phyloP scores from a whole-genome alignment of 1,284 basidiomycete genomes.

The Ustilago trichophora region DNA sequence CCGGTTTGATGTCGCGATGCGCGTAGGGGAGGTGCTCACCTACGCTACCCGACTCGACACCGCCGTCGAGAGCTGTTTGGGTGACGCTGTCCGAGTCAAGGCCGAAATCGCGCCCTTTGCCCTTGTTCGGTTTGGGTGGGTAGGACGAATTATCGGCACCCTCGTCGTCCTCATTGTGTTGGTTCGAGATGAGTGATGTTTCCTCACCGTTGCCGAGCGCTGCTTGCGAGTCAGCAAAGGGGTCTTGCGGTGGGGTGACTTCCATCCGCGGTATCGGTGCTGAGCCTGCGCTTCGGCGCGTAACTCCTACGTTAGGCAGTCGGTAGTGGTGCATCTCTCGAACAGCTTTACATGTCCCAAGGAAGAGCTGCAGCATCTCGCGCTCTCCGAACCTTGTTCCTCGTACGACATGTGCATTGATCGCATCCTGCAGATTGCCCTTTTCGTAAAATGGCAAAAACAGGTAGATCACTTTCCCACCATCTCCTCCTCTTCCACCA shows the following conservation, averaged over 20 bases:
- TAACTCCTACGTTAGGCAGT: conserved; percentile 42
- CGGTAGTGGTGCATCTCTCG: conserved; percentile 82
- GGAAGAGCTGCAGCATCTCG: conserved; percentile 87
- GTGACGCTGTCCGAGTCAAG: conserved; percentile 16
- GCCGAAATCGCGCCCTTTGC: conserved; percentile 33
- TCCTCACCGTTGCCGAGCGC: conserved; percentile 2
- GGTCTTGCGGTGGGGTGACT: conserved; percentile 37
- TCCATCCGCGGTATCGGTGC: conserved; percentile 28
- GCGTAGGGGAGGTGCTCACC: conserved; percentile 78
- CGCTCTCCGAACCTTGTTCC: conserved; percentile 84
- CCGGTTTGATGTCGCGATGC: conserved; percentile 96
- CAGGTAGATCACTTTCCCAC: conserved; percentile 61
- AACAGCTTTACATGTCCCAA: conserved; percentile 90
- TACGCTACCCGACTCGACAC: conserved; percentile 66
- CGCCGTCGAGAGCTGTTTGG: conserved; percentile 67
- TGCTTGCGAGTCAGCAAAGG: conserved; percentile 29
- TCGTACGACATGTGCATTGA: conserved; percentile 85
- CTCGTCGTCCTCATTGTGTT: conserved; percentile 68
- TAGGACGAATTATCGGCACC: conserved; percentile 63
- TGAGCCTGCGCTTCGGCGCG: conserved; percentile 10
- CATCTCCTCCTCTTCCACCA: conserved; percentile 26
- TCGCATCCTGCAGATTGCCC: conserved; percentile 89
- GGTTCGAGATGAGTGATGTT: conserved; percentile 47
- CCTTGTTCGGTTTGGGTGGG: conserved; percentile 48
- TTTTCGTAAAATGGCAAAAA: conserved; percentile 88